These are phyloP conservation scores for Calonectria crousiana DNA, from an alignment of 2,329 filamentous ascomycete genomes.

Conservation along the genomic window DNA sequence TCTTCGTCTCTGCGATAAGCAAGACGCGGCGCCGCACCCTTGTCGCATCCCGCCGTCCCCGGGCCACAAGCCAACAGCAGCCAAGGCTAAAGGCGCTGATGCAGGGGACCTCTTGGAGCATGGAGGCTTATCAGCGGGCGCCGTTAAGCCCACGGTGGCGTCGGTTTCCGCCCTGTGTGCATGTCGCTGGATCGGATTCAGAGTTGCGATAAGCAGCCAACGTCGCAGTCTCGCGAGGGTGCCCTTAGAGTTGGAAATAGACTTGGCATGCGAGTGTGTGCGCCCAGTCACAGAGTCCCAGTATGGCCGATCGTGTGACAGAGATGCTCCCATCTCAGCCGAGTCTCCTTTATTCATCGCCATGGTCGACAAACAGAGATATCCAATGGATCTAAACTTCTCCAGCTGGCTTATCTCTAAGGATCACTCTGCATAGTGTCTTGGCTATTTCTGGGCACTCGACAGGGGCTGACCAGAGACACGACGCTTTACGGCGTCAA, in stretches of 20 bases:
- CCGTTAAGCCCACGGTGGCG: conserved; percentile 38
- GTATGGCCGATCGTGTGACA: neutral
- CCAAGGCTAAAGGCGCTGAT: conserved; percentile 33
- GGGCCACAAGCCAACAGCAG: conserved; percentile 31
- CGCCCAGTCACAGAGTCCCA: conserved; percentile 1
- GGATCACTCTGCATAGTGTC: neutral
- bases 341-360: neutral
- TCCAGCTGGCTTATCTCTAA: conserved; percentile 6
- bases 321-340: neutral
- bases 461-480: neutral
- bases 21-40: conserved; percentile 14
- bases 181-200: conserved; percentile 30
- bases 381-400: neutral
- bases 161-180: conserved; percentile 23
- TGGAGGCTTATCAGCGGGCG: conserved; percentile 42
- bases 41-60: neutral
- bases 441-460: conserved; percentile 31
- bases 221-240: neutral
- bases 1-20: neutral
- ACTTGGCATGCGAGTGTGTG: conserved; percentile 9
- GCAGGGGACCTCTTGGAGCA: conserved; percentile 34
- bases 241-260: neutral
- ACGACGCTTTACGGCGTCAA: conserved; percentile 4
- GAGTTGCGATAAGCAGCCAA: conserved; percentile 35
- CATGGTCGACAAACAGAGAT: neutral